These are phyloP conservation scores for Ceratocystis diversiconidia DNA, from an alignment of 2,329 filamentous ascomycete species.

Conservation along the genomic window DNA sequence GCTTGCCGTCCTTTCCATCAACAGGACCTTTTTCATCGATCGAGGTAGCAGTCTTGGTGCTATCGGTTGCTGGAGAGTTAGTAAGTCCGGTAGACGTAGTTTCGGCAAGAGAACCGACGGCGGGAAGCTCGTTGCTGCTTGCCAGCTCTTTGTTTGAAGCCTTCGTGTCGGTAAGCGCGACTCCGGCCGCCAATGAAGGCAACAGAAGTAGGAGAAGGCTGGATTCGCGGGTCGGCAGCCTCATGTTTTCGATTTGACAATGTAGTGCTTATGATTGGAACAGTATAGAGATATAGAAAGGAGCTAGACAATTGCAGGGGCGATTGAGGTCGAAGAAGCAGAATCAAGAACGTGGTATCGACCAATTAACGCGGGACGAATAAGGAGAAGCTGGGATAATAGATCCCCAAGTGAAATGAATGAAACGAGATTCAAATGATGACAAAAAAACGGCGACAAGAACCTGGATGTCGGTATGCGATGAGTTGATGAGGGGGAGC, in stretches of 20 bases:
- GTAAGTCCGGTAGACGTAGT: conserved; percentile 4
- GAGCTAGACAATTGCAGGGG: neutral
- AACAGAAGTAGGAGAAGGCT: conserved; percentile 15
- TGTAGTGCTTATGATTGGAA: neutral
- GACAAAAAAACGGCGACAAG: neutral
- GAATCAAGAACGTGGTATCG: neutral
- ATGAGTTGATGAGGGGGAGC: neutral
- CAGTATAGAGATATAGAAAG: neutral
- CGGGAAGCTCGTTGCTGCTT: conserved; percentile 7
- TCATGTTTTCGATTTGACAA: conserved; percentile 12
- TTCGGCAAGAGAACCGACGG: neutral
- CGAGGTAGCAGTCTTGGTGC: conserved; percentile 11
- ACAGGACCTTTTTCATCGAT: conserved; percentile 65
- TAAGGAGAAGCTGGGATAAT: neutral
- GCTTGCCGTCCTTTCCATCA: conserved; percentile 86
- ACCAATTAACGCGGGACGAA: conserved; percentile 2
- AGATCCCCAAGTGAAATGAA: neutral
- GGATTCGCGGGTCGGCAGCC: conserved; percentile 14
- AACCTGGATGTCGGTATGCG: neutral
- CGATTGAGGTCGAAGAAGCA: neutral
- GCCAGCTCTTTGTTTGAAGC: conserved; percentile 31
- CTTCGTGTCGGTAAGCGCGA: conserved; percentile 14
- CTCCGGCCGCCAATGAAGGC: conserved; percentile 16
- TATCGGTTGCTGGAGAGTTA: neutral
- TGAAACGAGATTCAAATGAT: neutral